Base-by-base conservation (phyloP, 257 asterid species). In the Fraxinus anomala region DNA sequence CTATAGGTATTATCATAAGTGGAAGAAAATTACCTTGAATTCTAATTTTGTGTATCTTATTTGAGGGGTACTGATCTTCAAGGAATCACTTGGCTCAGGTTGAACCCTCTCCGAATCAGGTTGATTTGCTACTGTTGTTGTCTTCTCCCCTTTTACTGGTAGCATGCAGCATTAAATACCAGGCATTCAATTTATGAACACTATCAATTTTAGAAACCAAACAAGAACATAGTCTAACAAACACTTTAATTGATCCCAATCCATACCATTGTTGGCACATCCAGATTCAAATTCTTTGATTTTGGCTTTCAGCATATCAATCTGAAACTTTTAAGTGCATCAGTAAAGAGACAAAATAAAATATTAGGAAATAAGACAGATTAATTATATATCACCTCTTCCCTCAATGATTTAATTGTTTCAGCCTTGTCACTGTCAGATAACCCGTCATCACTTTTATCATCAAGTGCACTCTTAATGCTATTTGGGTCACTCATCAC, bases 11-110 rank as follows among this genome's bases (percentile, higher is more conserved):
- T 47, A 77, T 2, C 36, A 73, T 39, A 56, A 80, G 68, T 26
- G 40, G 76, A 73, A 74, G 78, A 78, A 81, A 73, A 75, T 75
- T 83, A 92, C 99, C 92, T 93, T 85, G 84, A 95, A 95, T 82
- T 84, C 89, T 85, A 95, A 81, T 83, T 91, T 93, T 28, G 97
- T 93, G 84, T 93, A 93, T 81, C 89, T 90, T 78, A 95, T 86
- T 68, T 75, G 86, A 5, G 97, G 99, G 74, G 96, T 91, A 77
- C 83, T 90, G 84, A 87, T 85, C 92, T 86, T 91, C 61, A 61
- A 61, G 74, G 88, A 79, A 80, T 87, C 90, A 79, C 82, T 37
- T 73, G 61, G 74, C 75, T 73, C 87, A 51, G 82, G 84, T 49
- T 69, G 84, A 83, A 34, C 77, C 76, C 79, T 82, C 79, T 72